These are phyloP conservation scores for Blastobotrys arbuscula DNA, from an alignment of 1,139 yeast species.

Conservation along the genomic window DNA sequence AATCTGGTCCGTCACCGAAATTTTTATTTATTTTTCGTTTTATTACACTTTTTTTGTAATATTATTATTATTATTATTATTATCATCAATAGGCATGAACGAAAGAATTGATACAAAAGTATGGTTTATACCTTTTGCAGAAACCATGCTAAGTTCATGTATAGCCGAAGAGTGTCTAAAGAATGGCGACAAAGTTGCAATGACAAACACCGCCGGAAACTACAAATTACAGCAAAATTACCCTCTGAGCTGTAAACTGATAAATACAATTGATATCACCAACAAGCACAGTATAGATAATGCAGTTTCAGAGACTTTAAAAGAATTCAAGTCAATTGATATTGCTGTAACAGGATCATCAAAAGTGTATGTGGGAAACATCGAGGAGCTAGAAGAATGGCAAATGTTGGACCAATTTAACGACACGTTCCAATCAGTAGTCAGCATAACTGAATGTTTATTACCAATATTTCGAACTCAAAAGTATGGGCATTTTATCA, in stretches of 20 bases:
- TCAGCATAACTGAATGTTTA: slow-evolving; percentile 29
- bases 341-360: slow-evolving; percentile 24
- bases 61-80: too few relatives aligned
- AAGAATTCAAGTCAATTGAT: slow-evolving; percentile 27
- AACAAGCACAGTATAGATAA: slow-evolving; percentile 1
- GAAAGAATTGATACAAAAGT: not conserved
- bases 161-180: slow-evolving; percentile 8
- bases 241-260: not conserved
- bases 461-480: slow-evolving; percentile 28
- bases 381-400: slow-evolving; percentile 31
- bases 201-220: not conserved
- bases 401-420: slow-evolving; percentile 31
- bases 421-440: slow-evolving; percentile 27
- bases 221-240: not conserved
- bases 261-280: not conserved
- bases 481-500: slow-evolving; percentile 30
- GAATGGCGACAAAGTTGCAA: slow-evolving; percentile 6
- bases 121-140: slow-evolving; percentile 8
- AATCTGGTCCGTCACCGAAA: too few relatives aligned
- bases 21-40: too few relatives aligned
- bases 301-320: slow-evolving; percentile 2
- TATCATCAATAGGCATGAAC: too few relatives aligned
- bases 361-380: slow-evolving; percentile 21
- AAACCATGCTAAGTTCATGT: slow-evolving; percentile 3
- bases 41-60: too few relatives aligned